A percentile compares a stretch with the other conserved stretches of the same genome.
Evolutionary conservation across 192 early-diverging fungal species (phyloP).

Genomic region (Funneliformis geosporum): DNA sequence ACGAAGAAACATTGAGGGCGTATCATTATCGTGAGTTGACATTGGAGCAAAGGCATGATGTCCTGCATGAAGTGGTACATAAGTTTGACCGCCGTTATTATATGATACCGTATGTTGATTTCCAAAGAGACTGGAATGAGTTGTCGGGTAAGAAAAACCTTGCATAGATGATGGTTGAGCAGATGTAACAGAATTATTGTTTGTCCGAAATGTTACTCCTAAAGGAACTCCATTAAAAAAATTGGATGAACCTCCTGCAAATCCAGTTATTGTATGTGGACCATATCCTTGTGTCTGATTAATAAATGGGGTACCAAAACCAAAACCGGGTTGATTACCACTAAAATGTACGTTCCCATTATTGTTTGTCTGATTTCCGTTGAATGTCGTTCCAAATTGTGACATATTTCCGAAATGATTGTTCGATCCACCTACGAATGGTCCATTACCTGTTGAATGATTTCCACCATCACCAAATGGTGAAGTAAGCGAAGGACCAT

Average conservation of each 20-base stretch:
- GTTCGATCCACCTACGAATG: neutral
- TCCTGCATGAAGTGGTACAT: neutral
- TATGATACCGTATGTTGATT: neutral
- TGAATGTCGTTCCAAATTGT: neutral
- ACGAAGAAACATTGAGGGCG: neutral
- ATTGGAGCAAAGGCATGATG: neutral
- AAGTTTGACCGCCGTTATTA: neutral
- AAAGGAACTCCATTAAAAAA: neutral
- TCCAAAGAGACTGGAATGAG: neutral
- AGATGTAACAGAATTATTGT: slow-evolving; percentile 1
- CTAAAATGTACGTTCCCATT: neutral
- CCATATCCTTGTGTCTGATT: neutral
- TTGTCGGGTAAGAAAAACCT: neutral
- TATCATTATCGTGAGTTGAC: neutral
- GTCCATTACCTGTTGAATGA: neutral
- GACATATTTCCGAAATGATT: neutral
- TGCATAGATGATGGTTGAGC: neutral
- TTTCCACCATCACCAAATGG: neutral
- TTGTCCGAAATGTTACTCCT: neutral
- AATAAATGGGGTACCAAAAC: neutral
- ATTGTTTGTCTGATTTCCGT: neutral
- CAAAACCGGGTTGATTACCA: neutral
- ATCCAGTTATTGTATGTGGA: neutral
- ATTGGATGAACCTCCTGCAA: neutral
- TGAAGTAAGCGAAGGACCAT: neutral